Base-by-base conservation (phyloP, 2,329 filamentous ascomycete species). In the Penicillium hordei region DNA sequence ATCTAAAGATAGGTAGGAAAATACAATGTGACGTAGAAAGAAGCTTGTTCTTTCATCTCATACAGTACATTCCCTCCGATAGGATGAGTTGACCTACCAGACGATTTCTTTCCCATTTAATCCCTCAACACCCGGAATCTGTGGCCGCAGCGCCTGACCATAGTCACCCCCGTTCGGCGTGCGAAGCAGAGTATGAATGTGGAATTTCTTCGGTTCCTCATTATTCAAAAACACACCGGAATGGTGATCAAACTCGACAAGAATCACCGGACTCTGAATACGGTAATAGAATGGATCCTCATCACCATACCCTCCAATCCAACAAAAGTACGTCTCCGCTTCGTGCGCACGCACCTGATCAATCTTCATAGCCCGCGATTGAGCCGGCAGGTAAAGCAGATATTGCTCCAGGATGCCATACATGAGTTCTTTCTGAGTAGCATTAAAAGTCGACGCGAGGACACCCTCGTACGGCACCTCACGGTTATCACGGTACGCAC, bases 201-300 rank as follows among this genome's bases (percentile, higher is more conserved):
- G 90, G 65, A 90, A 93, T 72, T 89, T 90, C 33, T 86, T 86
- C 0, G 89, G 89, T 72, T 89, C 83, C 49, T 79, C 79, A 68
- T 93, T 93, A 1, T 81, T 86, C 67, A 93, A 72, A 65, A 92
- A 93, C 0, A 93, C 89, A 0, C 89, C 89, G 0, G 86, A 89
- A 71, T 93, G 89, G 68, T 91, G 88, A 66, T 93, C 90, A 66
- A 93, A 90, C 78, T 93, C 90, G 51, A 88, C 78, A 2, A 93
- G 77, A 0, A 91, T 78, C 0, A 93, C 89, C 0, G 89, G 89
- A 62, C 85, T 91, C 73, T 93, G 89, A 4, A 93, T 82, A 0
- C 90, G 82, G 67, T 87, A 93, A 72, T 93, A 93, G 67, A 90
- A 93, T 0, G 89, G 79, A 70, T 92, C 89, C 0, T 83, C 74